Evolutionary conservation across 257 asterid genomes (phyloP), one percentile per base, ranked within the genome.

Genomic region (Ilex asprella): DNA sequence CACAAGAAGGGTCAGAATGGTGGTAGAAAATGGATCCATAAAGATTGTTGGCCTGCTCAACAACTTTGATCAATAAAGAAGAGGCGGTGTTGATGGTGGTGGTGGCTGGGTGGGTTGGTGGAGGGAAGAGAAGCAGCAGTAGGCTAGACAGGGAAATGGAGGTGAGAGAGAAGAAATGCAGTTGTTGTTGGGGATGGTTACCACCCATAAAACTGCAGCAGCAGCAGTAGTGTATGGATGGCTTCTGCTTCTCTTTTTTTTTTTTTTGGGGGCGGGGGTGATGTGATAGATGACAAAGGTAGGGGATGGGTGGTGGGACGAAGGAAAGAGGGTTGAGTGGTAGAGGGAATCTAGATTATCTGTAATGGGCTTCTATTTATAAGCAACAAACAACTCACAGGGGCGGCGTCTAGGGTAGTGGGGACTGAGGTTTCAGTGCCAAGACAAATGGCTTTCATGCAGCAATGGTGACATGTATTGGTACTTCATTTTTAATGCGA

Each of bases 361-460:
- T 13, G 75, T 21, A 0, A 16, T 35, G 39, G 39, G 49, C 39
- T 32, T 6, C 3, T 51, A 49, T 70, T 44, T 51, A 70, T 35
- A 67, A 27, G 14, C 30, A 44, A 10, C 14, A 47, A 13, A 43
- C 47, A 12, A 16, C 55, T 7, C 55, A 10, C 11, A 14, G 8
- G 3, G 32, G 55, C 12, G 62, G 62, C 58, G 60, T 1, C 27
- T 21, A 21, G 27, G 27, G 27, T 21, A 21, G 27, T 21, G 27
- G 27, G 27, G 31, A 41, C 47, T 6, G 31, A 12, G 49, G 47
- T 4, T 31, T 51, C 41, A n/a, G 41, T 35, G 41, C 7, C 41
- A 35, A 35, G 65, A 66, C 68, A 72, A 66, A 72, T 72, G 72
- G 65, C 58, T 61, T 27, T 12, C 68, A 61, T 66, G 65, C 72